Conservation (phyloP, 208 protist genomes). For the Trichomonas tenax region DNA sequence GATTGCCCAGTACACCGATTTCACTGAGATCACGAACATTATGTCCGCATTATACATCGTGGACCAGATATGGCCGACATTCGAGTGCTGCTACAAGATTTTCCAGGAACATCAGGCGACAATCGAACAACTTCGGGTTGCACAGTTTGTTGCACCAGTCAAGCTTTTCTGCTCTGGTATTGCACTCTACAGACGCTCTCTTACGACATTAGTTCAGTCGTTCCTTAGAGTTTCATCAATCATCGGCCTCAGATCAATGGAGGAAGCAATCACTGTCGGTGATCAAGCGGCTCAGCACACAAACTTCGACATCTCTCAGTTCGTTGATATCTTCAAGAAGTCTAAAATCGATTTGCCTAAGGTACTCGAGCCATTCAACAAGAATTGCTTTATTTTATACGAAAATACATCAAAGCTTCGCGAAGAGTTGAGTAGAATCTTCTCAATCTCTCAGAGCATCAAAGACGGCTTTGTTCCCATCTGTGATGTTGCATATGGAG, state of each 20-base stretch:
- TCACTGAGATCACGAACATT: neutral
- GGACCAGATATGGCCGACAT: neutral
- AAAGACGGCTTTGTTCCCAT: neutral
- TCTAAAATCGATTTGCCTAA: neutral
- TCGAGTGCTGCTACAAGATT: neutral
- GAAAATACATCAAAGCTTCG: neutral
- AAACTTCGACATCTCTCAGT: neutral
- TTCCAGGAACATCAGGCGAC: neutral
- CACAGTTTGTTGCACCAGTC: neutral
- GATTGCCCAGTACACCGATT: neutral
- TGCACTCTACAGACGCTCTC: neutral
- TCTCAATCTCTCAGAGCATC: neutral
- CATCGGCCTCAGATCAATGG: neutral
- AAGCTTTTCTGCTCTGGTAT: neutral
- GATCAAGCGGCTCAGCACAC: neutral
- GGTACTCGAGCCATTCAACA: neutral
- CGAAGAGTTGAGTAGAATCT: neutral
- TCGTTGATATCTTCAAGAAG: neutral
- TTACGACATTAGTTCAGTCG: neutral
- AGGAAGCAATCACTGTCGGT: neutral
- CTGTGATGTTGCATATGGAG: neutral
- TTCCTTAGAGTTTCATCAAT: neutral
- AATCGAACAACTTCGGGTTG: neutral
- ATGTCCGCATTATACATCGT: neutral
- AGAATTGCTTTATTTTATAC: neutral